Percentiles rank a stretch among this genome's conserved stretches.
phyloP scores from a whole-genome alignment of 441 rosid species.

The Populus hybrid region DNA sequence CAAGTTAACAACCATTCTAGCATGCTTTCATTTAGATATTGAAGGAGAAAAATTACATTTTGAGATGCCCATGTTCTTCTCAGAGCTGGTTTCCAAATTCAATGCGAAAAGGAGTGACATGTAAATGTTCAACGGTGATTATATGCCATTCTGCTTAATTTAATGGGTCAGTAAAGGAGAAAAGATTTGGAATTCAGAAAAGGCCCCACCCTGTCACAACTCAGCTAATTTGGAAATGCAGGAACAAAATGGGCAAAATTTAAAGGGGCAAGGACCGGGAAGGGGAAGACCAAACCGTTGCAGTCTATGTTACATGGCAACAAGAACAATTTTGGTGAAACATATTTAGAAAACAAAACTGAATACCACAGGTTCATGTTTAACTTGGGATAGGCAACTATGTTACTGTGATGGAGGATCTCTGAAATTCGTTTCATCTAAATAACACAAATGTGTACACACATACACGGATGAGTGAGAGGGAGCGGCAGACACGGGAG shows the following conservation, averaged over 20 bases:
- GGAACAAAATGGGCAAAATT: not conserved
- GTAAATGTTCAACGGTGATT: not conserved
- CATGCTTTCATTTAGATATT: not conserved
- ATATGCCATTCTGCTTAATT: not conserved
- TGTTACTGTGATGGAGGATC: not conserved
- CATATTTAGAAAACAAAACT: too few species aligned
- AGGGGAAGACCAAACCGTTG: not conserved
- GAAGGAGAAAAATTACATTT: not conserved
- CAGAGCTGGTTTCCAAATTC: not conserved
- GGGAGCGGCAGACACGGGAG: not conserved
- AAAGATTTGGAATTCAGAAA: not conserved
- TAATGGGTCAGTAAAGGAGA: not conserved
- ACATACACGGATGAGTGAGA: not conserved
- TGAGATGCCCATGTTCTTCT: not conserved
- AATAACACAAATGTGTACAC: not conserved
- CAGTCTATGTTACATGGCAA: too few species aligned
- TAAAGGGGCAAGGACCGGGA: not conserved
- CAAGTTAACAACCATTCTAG: not conserved
- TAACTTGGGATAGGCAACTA: not conserved
- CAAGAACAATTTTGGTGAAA: too few species aligned
- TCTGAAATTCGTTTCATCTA: not conserved
- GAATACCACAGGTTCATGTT: not conserved
- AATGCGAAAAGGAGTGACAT: not conserved
- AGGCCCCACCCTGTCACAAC: not conserved
- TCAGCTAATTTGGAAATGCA: not conserved